A percentile compares a stretch with the other conserved stretches of the same genome.
These are phyloP conservation scores for Kwoniella europaea DNA, from an alignment of 768 basidiomycete species.

Conservation along the genomic window DNA sequence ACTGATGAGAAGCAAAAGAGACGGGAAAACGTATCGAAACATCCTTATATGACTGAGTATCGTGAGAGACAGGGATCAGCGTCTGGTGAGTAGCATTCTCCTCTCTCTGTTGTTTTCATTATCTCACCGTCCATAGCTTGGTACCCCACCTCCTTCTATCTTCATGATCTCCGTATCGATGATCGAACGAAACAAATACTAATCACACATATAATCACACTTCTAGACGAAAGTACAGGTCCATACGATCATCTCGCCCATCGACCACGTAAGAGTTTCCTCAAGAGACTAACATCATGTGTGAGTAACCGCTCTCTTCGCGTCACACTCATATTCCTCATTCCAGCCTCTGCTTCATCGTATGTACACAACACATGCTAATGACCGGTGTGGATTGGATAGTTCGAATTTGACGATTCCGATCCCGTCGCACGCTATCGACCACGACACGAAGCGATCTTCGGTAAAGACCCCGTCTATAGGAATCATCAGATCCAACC, in stretches of 20 bases:
- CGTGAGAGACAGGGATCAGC: constrained; percentile 15
- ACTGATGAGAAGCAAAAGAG: not conserved
- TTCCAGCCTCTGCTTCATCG: not conserved
- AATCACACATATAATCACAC: not conserved
- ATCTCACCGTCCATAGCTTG: too few relatives aligned
- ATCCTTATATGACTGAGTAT: constrained; percentile 10
- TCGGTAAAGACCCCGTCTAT: constrained; percentile 13
- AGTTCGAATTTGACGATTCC: constrained; percentile 23
- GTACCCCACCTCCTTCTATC: too few relatives aligned
- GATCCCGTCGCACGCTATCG: constrained; percentile 19
- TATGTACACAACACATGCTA: not conserved
- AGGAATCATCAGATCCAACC: constrained; percentile 14
- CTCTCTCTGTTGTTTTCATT: too few relatives aligned
- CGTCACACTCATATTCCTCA: not conserved
- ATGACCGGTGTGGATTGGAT: not conserved
- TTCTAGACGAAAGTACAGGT: constrained; percentile 4
- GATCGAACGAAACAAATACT: too few relatives aligned
- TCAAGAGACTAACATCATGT: constrained; percentile 1
- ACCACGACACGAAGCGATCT: constrained; percentile 17
- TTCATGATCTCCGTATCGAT: too few relatives aligned
- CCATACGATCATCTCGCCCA: not conserved
- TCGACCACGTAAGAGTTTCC: not conserved
- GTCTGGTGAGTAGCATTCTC: not conserved
- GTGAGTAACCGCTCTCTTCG: constrained; percentile 4
- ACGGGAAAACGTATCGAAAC: not conserved